phyloP scores from a whole-genome alignment of 169 alveolate species.

The Eimeria acervulina region DNA sequence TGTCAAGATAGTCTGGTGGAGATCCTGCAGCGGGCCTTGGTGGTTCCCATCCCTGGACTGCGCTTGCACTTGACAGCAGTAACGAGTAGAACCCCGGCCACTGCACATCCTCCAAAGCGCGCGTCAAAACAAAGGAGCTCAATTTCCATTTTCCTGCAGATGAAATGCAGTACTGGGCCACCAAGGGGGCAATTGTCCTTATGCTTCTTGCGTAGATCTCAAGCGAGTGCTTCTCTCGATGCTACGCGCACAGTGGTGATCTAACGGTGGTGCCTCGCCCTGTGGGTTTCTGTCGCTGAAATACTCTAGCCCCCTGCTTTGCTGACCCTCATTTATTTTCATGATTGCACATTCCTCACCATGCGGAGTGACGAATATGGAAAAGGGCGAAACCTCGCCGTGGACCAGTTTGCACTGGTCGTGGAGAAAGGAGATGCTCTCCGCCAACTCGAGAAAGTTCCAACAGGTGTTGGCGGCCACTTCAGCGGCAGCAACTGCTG shows the following conservation, averaged over 20 bases:
- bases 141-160: slow-evolving; percentile 52
- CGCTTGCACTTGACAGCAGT: slow-evolving; percentile 56
- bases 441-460: slow-evolving; percentile 59
- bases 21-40: slow-evolving; percentile 55
- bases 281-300: neutral
- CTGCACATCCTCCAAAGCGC: slow-evolving; percentile 48
- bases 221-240: no score
- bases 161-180: neutral
- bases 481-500: slow-evolving; percentile 66
- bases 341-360: slow-evolving; percentile 39
- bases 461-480: slow-evolving; percentile 35
- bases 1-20: slow-evolving; percentile 50
- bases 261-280: neutral
- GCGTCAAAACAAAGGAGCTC: slow-evolving; percentile 60
- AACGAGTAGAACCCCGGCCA: slow-evolving; percentile 52
- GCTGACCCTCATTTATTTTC: neutral
- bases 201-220: neutral
- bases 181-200: neutral
- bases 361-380: slow-evolving; percentile 77
- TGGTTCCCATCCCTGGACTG: slow-evolving; percentile 68
- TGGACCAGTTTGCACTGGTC: slow-evolving; percentile 72
- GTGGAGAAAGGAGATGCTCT: slow-evolving; percentile 71
- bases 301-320: neutral
- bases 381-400: slow-evolving; percentile 75
- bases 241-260: no score